Percentiles rank a stretch among this genome's conserved stretches.
These are phyloP conservation scores for Firmiana major DNA, from an alignment of 345 rosid genomes.

Conservation along the genomic window DNA sequence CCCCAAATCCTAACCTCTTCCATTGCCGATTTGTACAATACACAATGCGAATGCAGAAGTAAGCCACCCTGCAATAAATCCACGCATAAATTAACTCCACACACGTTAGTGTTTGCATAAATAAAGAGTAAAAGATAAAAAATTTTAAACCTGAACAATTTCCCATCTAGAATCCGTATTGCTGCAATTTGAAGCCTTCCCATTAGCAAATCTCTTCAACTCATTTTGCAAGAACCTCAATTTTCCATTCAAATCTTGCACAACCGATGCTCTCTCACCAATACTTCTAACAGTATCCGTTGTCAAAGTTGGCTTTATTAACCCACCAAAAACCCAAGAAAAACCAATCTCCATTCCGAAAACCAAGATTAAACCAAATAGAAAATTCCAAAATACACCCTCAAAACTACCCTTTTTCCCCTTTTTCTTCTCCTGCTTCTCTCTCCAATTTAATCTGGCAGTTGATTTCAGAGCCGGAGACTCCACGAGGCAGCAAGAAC, in stretches of 20 bases:
- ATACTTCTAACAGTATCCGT: conserved; percentile 38
- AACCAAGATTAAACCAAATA: conserved; percentile 2
- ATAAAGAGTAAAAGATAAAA: background rate
- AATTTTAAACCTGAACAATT: conserved; percentile 47
- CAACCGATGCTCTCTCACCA: conserved; percentile 46
- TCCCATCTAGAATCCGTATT: conserved; percentile 50
- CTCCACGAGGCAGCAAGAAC: conserved; percentile 22
- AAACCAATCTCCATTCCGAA: conserved; percentile 42
- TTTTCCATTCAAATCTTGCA: conserved; percentile 34
- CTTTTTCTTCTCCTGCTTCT: conserved; percentile 27
- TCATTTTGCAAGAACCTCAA: conserved; percentile 50
- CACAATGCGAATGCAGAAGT: conserved; percentile 57
- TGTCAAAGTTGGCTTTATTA: conserved; percentile 42
- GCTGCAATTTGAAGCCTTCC: conserved; percentile 50
- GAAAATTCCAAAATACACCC: conserved; percentile 22
- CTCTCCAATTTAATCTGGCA: conserved; percentile 22
- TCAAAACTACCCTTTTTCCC: background rate
- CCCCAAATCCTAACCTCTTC: conserved; percentile 95
- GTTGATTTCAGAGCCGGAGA: conserved; percentile 46
- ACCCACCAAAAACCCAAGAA: conserved; percentile 30
- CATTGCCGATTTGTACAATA: conserved; percentile 54
- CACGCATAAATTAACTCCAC: background rate
- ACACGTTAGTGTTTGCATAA: background rate
- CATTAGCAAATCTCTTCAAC: conserved; percentile 32
- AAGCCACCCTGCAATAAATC: conserved; percentile 42